Base-by-base conservation (phyloP, 192 early-diverging fungal genomes). In the Linnemannia zychae region DNA sequence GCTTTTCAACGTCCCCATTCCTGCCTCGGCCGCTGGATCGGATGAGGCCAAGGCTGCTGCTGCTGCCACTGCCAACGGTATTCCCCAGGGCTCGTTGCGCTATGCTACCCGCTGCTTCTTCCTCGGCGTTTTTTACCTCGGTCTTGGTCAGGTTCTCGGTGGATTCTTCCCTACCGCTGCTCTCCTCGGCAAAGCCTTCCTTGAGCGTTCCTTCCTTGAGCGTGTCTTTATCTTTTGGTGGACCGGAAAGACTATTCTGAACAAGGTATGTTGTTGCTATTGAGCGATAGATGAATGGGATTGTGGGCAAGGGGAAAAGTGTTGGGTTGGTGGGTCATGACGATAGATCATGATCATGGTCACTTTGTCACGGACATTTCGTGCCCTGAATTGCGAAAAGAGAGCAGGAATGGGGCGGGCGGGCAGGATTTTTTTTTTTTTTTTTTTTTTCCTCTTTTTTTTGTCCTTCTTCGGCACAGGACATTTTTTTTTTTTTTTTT, bases 221-320 rank as follows among this genome's bases (percentile, higher is more conserved):
- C 76, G 87, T 46, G 53, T 89, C 12, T 76, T 87, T 6, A 86
- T 87, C 18, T 88, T 92, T 72, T 88, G 86, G 88, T 79, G 88
- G 67, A 83, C 88, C 22, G 91, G 88, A 22, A 90, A 90, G 78
- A 88, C 90, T 72, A 76, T 89, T 22, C 86, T 88, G 67, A 90
- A 88, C 82, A 92, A 89, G 81, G 88, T 89, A 82, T 33, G 48
- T 28, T 46, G 66, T 66, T 6, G 37, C n/a, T 67, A 4, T 48
- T 76, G 44, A 15, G 65, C 28, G 71, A 67, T 24, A 60, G 31
- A 46, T 7, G 24, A 71, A 50, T 50, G 24, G 65, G 33, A 66
- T 16, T 38, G 20, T 20, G 15, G 16, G 48, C 24, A 67, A 36
- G 46, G n/a, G 36, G 12, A 22, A 22, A 4, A 20, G 49, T 70